Base-by-base conservation (phyloP, 2,329 filamentous ascomycete genomes). In the Aspergillus niger region DNA sequence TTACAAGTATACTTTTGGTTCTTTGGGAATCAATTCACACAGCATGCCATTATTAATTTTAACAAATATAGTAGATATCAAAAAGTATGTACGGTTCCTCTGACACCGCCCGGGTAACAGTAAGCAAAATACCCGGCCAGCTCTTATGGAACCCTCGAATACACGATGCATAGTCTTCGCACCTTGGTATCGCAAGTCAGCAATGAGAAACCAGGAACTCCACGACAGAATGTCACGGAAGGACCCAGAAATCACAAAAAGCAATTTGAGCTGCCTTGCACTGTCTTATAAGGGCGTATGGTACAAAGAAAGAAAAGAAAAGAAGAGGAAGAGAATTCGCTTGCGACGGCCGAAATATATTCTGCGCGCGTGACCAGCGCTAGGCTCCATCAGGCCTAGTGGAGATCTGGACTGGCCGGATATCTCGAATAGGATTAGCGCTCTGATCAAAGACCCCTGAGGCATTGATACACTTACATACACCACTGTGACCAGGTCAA, bases 261-360 rank as follows among this genome's bases (percentile, higher is more conserved):
- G 60, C 43, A 70, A 68, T 70, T 72, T 84, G 83, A 87, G 68
- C 71, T 88, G 88, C 83, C 83, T 85, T 89, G 90, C 86, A 93
- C 91, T 94, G 91, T 94, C 91, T 93, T 77, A 82, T 85, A 88
- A 89, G 84, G 85, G 89, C 89, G 88, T 89, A 62, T 86, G 81
- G 70, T 76, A 77, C 76, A 71, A 72, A 71, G 70, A 72, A 74
- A 76, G 79, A 77, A 76, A 74, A 78, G 75, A 68, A 67, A 72
- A 68, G 66, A 72, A 61, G 68, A 66, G 62, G 66, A 65, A 54
- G 56, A 59, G 39, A 58, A 62, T 10, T 36, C 28, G 54, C 32
- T 28, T 43, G 60, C 59, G 64, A 67, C 48, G 61, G 51, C 64
- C 63, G 66, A 63, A 61, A 62, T 67, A 67, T 61, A 65, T 65